These are phyloP conservation scores for Ambrosiella beaveri DNA, from an alignment of 2,329 filamentous ascomycete genomes.

Conservation along the genomic window DNA sequence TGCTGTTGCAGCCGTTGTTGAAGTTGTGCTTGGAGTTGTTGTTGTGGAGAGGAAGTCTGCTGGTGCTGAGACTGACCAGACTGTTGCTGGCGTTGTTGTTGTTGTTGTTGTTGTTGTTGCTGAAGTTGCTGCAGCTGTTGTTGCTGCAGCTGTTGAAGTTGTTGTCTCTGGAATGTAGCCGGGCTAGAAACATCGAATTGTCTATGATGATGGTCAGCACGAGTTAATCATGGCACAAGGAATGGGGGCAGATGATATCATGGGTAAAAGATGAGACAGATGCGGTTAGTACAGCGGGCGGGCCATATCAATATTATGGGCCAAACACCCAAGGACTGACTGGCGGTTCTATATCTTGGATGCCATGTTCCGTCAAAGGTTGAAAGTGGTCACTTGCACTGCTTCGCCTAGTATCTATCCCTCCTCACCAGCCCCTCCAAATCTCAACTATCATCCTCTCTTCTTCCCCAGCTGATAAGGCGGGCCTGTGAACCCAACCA, in stretches of 20 bases:
- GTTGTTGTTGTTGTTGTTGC: conserved; percentile 25
- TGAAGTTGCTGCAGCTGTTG: conserved; percentile 26
- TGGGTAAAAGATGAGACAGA: too few species aligned
- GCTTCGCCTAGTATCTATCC: background rate
- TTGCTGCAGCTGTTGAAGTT: background rate
- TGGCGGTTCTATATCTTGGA: too few species aligned
- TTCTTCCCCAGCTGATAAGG: background rate
- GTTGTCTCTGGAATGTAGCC: background rate
- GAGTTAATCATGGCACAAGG: too few species aligned
- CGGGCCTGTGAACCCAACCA: background rate
- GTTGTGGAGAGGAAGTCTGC: conserved; percentile 23
- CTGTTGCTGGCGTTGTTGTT: conserved; percentile 23
- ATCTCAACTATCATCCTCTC: background rate
- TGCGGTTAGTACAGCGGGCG: too few species aligned
- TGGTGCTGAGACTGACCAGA: conserved; percentile 22
- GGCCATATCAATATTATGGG: too few species aligned
- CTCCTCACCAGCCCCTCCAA: background rate
- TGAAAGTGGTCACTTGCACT: too few species aligned
- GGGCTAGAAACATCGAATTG: too few species aligned
- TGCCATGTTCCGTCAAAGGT: too few species aligned
- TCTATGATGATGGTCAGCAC: too few species aligned
- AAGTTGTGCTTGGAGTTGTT: background rate
- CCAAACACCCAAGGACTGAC: too few species aligned
- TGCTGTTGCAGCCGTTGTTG: background rate
- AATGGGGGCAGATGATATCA: too few species aligned